Conservation (phyloP, 2,329 filamentous ascomycete species). For the Macrophomina phaseolina region DNA sequence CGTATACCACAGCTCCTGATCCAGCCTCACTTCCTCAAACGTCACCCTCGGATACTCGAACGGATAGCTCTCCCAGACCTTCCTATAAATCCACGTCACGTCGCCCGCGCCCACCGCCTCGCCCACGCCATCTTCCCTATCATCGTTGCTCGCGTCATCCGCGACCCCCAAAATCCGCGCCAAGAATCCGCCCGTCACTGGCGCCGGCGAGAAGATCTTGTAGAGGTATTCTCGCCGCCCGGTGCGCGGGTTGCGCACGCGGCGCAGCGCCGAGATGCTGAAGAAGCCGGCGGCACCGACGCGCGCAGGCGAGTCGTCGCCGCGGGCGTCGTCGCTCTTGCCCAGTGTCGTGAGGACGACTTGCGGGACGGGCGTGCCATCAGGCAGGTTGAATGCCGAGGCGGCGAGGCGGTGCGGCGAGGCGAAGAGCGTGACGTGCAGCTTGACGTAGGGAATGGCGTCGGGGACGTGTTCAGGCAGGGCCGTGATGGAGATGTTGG, state of each 20-base stretch:
- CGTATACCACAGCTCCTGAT: slow-evolving; percentile 68
- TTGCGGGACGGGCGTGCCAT: slow-evolving; percentile 67
- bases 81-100: slow-evolving; percentile 78
- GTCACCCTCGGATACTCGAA: slow-evolving; percentile 82
- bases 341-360: slow-evolving; percentile 84
- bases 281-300: slow-evolving; percentile 79
- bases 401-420: slow-evolving; percentile 76
- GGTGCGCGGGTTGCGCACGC: slow-evolving; percentile 62
- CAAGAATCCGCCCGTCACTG: slow-evolving; percentile 55
- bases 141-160: slow-evolving; percentile 35
- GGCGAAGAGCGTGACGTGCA: slow-evolving; percentile 90
- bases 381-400: slow-evolving; percentile 71
- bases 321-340: slow-evolving; percentile 57
- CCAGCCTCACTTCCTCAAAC: slow-evolving; percentile 72
- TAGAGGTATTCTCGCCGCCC: slow-evolving; percentile 62
- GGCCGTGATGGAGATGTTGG: slow-evolving; percentile 64
- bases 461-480: slow-evolving; percentile 65
- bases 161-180: slow-evolving; percentile 53
- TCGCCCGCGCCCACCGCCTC: slow-evolving; percentile 42
- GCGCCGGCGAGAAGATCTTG: slow-evolving; percentile 68
- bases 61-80: slow-evolving; percentile 85
- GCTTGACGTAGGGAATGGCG: slow-evolving; percentile 79
- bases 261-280: slow-evolving; percentile 77
- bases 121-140: slow-evolving; percentile 34
- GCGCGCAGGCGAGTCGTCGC: slow-evolving; percentile 41